phyloP scores from a whole-genome alignment of 495 filamentous ascomycete genomes.

The Letharia lupina region DNA sequence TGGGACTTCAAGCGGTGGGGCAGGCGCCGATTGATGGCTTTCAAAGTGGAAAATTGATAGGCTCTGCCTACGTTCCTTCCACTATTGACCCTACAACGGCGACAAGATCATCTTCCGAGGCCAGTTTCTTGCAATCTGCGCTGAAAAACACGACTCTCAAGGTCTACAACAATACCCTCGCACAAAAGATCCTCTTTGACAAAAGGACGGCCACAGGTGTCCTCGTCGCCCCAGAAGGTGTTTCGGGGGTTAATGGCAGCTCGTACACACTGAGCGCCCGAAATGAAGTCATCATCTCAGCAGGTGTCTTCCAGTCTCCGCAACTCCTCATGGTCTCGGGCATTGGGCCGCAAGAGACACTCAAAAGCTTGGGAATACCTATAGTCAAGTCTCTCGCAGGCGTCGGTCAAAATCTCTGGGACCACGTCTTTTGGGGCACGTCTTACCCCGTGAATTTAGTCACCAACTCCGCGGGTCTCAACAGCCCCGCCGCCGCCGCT shows the following conservation, averaged over 20 bases:
- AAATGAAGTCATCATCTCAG: slow-evolving; percentile 51
- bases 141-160: slow-evolving; percentile 22
- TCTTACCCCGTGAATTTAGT: slow-evolving; percentile 26
- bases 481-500: slow-evolving; percentile 6
- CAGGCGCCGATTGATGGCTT: slow-evolving; percentile 30
- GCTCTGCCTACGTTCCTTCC: slow-evolving; percentile 19
- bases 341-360: slow-evolving; percentile 37
- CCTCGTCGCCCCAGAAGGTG: slow-evolving; percentile 26
- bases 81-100: slow-evolving; percentile 25
- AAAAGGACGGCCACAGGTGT: slow-evolving; percentile 16
- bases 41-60: slow-evolving; percentile 31
- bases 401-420: slow-evolving; percentile 46
- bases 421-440: slow-evolving; percentile 13
- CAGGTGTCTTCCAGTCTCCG: slow-evolving; percentile 49
- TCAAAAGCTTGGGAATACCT: slow-evolving; percentile 33
- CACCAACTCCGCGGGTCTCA: slow-evolving; percentile 11
- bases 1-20: slow-evolving; percentile 31
- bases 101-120: slow-evolving; percentile 25
- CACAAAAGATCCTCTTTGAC: slow-evolving; percentile 20
- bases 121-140: slow-evolving; percentile 27
- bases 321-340: slow-evolving; percentile 55
- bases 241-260: slow-evolving; percentile 2
- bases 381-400: slow-evolving; percentile 35
- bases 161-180: slow-evolving; percentile 14
- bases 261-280: slow-evolving; percentile 7